Evolutionary conservation across 2,329 filamentous ascomycete species (phyloP).

Genomic region (Colletotrichum salicis): DNA sequence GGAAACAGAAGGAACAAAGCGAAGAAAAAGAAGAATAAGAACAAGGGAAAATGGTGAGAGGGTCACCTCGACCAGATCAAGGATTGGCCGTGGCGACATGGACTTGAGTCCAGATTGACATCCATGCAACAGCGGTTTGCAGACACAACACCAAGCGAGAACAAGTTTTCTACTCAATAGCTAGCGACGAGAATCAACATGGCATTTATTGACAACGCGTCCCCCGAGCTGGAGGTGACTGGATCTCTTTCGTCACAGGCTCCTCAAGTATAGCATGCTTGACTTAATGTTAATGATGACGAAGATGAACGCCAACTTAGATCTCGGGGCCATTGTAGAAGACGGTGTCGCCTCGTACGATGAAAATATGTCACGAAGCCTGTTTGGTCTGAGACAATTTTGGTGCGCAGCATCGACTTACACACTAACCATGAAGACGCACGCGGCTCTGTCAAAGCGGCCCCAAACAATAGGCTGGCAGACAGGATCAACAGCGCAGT

Average conservation of each 20-base stretch:
- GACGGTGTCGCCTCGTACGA: background rate
- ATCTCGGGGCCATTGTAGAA: background rate
- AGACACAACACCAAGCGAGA: background rate
- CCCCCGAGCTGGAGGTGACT: background rate
- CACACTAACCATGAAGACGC: background rate
- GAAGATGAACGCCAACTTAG: background rate
- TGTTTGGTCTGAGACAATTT: background rate
- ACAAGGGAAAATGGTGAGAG: background rate
- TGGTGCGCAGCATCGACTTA: background rate
- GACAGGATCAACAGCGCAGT: background rate
- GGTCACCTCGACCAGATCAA: background rate
- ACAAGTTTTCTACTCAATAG: background rate
- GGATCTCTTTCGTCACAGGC: background rate
- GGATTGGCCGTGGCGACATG: background rate
- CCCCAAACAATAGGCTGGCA: background rate
- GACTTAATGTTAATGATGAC: accelerated
- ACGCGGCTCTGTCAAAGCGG: background rate
- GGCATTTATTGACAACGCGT: background rate
- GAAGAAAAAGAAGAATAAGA: background rate
- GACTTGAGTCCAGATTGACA: background rate
- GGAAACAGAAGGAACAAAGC: background rate
- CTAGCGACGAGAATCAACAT: background rate
- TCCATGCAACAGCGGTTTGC: background rate
- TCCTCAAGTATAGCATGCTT: background rate
- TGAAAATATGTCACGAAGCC: background rate